Base-by-base conservation (phyloP, 768 basidiomycete species). In the Clitopilus hobsonii region DNA sequence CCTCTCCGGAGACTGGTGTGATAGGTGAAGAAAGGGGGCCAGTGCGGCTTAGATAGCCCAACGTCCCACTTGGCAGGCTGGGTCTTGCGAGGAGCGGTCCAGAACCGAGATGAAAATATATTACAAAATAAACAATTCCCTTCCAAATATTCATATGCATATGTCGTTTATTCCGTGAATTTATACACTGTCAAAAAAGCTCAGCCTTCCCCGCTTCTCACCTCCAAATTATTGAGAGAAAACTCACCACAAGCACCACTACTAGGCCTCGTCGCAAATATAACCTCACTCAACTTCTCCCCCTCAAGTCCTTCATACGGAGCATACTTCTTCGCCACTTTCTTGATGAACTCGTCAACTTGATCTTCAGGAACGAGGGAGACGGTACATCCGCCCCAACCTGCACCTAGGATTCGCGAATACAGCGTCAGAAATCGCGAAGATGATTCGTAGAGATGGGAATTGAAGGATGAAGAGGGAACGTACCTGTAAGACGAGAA, bases 351-450 rank as follows among this genome's bases (percentile, higher is more conserved):
- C 6, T 62, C 57, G 0, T 79, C 76, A 2, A 89, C 88, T 41
- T 80, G 62, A 18, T 72, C 68, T 63, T 88, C 86, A 6, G 82
- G 77, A 14, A 94, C 86, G 18, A 94, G 78, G 6, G 89, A 91
- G 20, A 94, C 87, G 0, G 88, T 89, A 63, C 91, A 94, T 5
- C 93, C 93, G 30, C 94, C 94, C 92, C 92, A 96, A 3, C 91
- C 92, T 0, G 92, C 92, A 25, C 90, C 89, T 89, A 57, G 3
- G 48, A 25, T 47, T 23, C 51, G 38, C 26, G 57, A 47, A 2
- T 18, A 13, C 14, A 38, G 56, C 18, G 49, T 49, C 20, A 13
- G 41, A 18, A 18, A 10, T 6, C 38, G 6, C 18, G 18, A 41
- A 41, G 38, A 6, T 41, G 38, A 18, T 20, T 41, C 14, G 49